A percentile compares a stretch with the other conserved stretches of the same genome.
phyloP scores from a whole-genome alignment of 176 grass and related monocot genomes.

The Stipa capillata region DNA sequence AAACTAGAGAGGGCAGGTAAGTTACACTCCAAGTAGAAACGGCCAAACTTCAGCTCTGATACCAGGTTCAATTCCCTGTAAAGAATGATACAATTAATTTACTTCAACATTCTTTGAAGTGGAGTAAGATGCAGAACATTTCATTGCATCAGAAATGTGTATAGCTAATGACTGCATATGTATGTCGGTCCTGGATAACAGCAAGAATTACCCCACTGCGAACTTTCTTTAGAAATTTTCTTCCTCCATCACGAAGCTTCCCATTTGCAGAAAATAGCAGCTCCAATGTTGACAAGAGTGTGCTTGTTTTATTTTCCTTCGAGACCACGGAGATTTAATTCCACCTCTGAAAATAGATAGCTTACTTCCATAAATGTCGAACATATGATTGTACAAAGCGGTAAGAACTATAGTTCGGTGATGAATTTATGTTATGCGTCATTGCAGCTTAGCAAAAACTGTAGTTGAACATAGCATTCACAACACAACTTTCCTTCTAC shows the following conservation, averaged over 20 bases:
- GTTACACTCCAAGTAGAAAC: constrained; percentile 96
- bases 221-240: constrained; percentile 91
- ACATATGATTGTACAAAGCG: background rate
- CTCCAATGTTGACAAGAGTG: constrained; percentile 65
- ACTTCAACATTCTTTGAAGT: constrained; percentile 8
- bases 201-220: constrained; percentile 70
- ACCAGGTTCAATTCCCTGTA: constrained; percentile 78
- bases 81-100: constrained; percentile 14
- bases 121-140: background rate
- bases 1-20: background rate
- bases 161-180: background rate
- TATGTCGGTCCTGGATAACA: background rate
- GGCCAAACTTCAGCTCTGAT: constrained; percentile 95
- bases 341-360: constrained; percentile 42
- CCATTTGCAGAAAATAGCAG: constrained; percentile 61
- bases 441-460: constrained; percentile 11
- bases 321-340: constrained; percentile 94
- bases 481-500: background rate
- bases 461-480: background rate
- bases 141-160: background rate
- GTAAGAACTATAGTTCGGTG: background rate
- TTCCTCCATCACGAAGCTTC: constrained; percentile 76
- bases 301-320: constrained; percentile 64
- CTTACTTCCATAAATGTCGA: background rate
- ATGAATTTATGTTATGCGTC: background rate